A percentile compares a stretch with the other conserved stretches of the same genome.
phyloP scores from a whole-genome alignment of 2,329 filamentous ascomycete species.

The Calonectria ilicicola region DNA sequence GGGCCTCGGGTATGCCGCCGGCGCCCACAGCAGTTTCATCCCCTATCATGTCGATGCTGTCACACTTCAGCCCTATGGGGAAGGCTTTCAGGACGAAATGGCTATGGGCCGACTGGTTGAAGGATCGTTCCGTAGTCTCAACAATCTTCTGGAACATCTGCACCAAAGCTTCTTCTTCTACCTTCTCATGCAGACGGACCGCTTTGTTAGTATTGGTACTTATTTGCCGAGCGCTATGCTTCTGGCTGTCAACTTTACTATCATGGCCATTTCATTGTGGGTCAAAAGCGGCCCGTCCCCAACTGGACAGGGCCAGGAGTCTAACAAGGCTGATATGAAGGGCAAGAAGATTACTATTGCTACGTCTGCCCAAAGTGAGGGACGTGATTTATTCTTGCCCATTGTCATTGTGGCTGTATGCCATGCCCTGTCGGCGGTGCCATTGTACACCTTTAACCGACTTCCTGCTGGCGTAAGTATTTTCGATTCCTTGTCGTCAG shows the following conservation, averaged over 20 bases:
- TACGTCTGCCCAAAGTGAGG: slow-evolving; percentile 52
- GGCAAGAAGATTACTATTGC: slow-evolving; percentile 44
- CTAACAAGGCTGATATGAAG: slow-evolving; percentile 23
- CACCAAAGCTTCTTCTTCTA: slow-evolving; percentile 99
- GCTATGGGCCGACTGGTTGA: slow-evolving; percentile 90
- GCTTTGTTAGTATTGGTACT: slow-evolving; percentile 97
- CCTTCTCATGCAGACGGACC: slow-evolving; percentile 87
- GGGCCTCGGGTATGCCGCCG: slow-evolving; percentile 87
- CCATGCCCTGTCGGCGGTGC: slow-evolving; percentile 83
- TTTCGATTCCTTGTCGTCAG: neutral
- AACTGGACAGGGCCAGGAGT: slow-evolving; percentile 41
- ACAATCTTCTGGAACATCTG: slow-evolving; percentile 95
- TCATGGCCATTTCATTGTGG: slow-evolving; percentile 96
- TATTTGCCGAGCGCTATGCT: slow-evolving; percentile 99
- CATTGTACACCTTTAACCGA: slow-evolving; percentile 89
- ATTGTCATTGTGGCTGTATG: slow-evolving; percentile 77
- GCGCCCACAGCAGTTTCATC: slow-evolving; percentile 95
- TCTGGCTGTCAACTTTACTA: slow-evolving; percentile 92
- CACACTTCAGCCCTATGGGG: slow-evolving; percentile 88
- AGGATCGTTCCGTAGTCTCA: slow-evolving; percentile 91
- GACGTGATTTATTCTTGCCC: slow-evolving; percentile 79
- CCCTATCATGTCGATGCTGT: slow-evolving; percentile 98
- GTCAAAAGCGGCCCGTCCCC: slow-evolving; percentile 78
- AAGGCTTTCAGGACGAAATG: slow-evolving; percentile 99
- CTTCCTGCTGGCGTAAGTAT: slow-evolving; percentile 71